Percentiles rank a stretch among this genome's conserved stretches.
phyloP scores from a whole-genome alignment of 805 yeast species.

The Spathaspora hagerdaliae region DNA sequence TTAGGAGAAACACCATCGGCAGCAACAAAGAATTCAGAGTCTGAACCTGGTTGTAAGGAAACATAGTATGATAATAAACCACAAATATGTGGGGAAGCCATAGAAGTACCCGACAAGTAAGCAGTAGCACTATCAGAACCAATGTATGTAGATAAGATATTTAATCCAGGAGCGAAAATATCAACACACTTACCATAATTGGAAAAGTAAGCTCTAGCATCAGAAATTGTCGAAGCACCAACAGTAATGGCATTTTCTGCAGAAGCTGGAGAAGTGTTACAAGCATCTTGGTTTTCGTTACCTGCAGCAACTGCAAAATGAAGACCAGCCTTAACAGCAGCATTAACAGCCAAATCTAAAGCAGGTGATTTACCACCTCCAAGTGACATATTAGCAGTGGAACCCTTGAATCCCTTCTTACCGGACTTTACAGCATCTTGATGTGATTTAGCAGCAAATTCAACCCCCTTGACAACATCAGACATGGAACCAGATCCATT shows the following conservation, averaged over 20 bases:
- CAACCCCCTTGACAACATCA: conserved; percentile 81
- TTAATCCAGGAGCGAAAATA: conserved; percentile 94
- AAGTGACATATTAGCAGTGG: conserved; percentile 88
- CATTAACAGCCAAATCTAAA: conserved; percentile 81
- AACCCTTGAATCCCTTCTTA: conserved; percentile 72
- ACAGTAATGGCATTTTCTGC: conserved; percentile 84
- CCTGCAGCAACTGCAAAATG: conserved; percentile 97
- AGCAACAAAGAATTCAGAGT: conserved; percentile 57
- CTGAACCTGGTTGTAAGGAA: conserved; percentile 75
- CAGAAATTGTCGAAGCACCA: conserved; percentile 89
- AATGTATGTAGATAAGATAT: conserved; percentile 78
- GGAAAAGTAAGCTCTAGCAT: conserved; percentile 90
- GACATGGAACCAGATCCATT: conserved; percentile 83
- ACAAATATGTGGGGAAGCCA: conserved; percentile 97
- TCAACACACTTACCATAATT: conserved; percentile 96
- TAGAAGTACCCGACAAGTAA: conserved; percentile 89
- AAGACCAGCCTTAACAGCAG: conserved; percentile 83
- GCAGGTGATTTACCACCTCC: conserved; percentile 93
- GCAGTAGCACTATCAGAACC: conserved; percentile 54
- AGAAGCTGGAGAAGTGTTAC: conserved; percentile 87
- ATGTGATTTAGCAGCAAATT: conserved; percentile 75
- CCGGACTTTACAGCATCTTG: conserved; percentile 46
- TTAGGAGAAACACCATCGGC: conserved; percentile 60
- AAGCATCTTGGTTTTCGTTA: conserved; percentile 89
- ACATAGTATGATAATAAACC: conserved; percentile 88